These are phyloP conservation scores for Cyberlindnera galapagoensis DNA, from an alignment of 805 yeast species.

Conservation along the genomic window DNA sequence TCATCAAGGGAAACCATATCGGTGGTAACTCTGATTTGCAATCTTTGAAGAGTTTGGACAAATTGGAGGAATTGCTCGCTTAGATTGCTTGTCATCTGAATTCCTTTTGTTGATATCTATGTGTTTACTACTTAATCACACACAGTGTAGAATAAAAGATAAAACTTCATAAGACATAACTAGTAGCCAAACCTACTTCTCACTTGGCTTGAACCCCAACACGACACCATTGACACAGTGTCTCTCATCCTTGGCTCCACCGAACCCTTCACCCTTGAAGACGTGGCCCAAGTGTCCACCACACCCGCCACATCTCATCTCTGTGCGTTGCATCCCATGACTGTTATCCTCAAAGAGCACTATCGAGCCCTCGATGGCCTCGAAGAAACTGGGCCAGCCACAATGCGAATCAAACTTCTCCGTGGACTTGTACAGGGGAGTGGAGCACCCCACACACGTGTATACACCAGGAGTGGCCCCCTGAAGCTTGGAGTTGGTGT, in stretches of 20 bases:
- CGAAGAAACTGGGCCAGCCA: slow-evolving; percentile 98
- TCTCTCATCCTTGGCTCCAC: slow-evolving; percentile 77
- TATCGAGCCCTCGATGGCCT: slow-evolving; percentile 79
- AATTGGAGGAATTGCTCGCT: slow-evolving; percentile 42
- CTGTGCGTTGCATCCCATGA: slow-evolving; percentile 78
- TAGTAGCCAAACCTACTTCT: neutral
- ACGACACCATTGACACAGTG: slow-evolving; percentile 92
- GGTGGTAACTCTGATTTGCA: slow-evolving; percentile 95
- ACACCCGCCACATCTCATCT: slow-evolving; percentile 82
- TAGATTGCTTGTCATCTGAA: too few species aligned
- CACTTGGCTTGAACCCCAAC: slow-evolving; percentile 46
- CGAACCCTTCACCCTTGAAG: slow-evolving; percentile 88
- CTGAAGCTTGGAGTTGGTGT: slow-evolving; percentile 34
- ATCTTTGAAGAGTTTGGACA: slow-evolving; percentile 53
- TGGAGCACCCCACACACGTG: slow-evolving; percentile 78
- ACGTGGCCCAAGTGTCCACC: slow-evolving; percentile 96
- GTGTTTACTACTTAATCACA: too few species aligned
- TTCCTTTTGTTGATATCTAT: too few species aligned
- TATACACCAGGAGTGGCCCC: slow-evolving; percentile 56
- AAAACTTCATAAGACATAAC: too few species aligned
- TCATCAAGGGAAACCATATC: slow-evolving; percentile 84
- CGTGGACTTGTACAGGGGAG: slow-evolving; percentile 70
- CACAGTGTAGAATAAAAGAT: too few species aligned
- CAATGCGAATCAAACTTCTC: slow-evolving; percentile 88
- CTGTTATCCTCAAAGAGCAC: slow-evolving; percentile 51